These are phyloP conservation scores for Hansenula lynferdii DNA, from an alignment of 1,139 yeast species.

Conservation along the genomic window DNA sequence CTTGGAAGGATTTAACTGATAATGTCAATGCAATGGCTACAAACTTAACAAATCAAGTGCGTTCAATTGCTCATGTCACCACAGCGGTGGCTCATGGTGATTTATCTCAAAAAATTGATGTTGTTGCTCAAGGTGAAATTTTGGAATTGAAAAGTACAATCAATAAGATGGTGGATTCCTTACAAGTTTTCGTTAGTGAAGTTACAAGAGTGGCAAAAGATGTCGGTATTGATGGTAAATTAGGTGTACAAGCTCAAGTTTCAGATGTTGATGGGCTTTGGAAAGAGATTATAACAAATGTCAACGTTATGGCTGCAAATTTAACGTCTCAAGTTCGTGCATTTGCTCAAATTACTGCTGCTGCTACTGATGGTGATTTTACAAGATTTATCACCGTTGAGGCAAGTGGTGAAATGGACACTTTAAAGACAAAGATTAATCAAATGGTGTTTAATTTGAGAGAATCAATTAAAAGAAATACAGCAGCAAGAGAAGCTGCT, in stretches of 20 bases:
- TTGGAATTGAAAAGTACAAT: constrained; percentile 76
- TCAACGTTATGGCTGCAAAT: constrained; percentile 89
- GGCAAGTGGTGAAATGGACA: constrained; percentile 93
- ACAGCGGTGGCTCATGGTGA: constrained; percentile 94
- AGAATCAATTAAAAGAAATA: constrained; percentile 85
- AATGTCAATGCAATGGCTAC: constrained; percentile 90
- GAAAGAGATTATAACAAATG: constrained; percentile 92
- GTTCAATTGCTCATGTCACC: constrained; percentile 86
- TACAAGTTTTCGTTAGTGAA: constrained; percentile 83
- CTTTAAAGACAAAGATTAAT: constrained; percentile 82
- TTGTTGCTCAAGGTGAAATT: constrained; percentile 88
- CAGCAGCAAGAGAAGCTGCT: constrained; percentile 93
- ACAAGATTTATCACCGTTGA: constrained; percentile 87
- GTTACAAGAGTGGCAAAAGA: constrained; percentile 88
- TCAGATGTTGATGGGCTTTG: constrained; percentile 87
- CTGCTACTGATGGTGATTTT: constrained; percentile 92
- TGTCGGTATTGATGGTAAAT: constrained; percentile 89
- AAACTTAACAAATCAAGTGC: constrained; percentile 81
- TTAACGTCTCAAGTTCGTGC: constrained; percentile 91
- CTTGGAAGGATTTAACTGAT: constrained; percentile 89
- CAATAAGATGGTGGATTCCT: constrained; percentile 85
- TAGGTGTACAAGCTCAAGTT: constrained; percentile 89
- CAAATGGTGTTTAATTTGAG: constrained; percentile 87
- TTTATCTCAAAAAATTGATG: constrained; percentile 80
- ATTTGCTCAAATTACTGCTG: constrained; percentile 89